Evolutionary conservation across 805 yeast species (phyloP).

Genomic region (Candida chilensis): DNA sequence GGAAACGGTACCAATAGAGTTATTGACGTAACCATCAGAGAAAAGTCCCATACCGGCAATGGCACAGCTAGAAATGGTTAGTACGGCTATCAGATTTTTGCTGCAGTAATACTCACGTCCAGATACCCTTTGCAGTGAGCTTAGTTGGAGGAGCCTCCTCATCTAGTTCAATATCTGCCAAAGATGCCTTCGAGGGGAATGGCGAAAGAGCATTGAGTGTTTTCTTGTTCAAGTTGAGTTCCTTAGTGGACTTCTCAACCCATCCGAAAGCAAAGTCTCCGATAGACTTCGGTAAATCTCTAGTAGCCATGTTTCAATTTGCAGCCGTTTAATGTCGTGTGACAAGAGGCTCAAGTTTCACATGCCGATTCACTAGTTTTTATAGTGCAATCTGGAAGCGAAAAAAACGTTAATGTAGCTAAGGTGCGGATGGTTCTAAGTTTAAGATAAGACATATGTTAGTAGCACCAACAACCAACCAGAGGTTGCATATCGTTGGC

Average conservation of each 20-base stretch:
- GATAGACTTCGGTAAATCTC: slow-evolving; percentile 42
- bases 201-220: no score
- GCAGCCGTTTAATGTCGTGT: no score
- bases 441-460: no score
- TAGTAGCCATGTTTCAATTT: slow-evolving; percentile 15
- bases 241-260: slow-evolving; percentile 29
- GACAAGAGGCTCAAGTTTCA: no score
- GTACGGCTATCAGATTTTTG: not conserved
- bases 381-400: no score
- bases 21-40: slow-evolving; percentile 89
- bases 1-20: slow-evolving; percentile 70
- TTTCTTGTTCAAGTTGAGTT: slow-evolving; percentile 26
- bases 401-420: no score
- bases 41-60: slow-evolving; percentile 90
- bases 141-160: not conserved
- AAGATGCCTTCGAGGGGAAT: no score
- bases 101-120: not conserved
- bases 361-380: no score
- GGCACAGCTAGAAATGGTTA: no score
- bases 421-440: no score
- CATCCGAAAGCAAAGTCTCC: slow-evolving; percentile 28
- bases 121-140: not conserved
- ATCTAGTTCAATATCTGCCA: not conserved
- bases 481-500: no score
- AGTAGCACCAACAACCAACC: no score